Conservation (phyloP, 176 grass and related monocot species). For the Panicum miliaceum region DNA sequence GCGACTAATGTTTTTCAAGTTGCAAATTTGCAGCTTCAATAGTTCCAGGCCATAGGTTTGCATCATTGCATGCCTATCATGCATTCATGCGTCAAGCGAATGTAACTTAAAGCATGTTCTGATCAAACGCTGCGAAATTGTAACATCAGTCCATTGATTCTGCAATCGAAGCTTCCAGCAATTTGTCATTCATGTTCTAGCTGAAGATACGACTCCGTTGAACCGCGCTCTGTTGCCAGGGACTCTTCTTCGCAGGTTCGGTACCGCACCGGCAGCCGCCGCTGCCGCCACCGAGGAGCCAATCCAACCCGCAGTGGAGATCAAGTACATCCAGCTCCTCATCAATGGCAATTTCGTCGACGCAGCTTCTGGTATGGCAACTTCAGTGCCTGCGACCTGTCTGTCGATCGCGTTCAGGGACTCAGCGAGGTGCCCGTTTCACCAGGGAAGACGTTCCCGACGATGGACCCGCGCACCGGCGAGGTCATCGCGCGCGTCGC, state of each 20-base stretch:
- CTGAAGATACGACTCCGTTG: neutral
- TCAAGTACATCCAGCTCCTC: slow-evolving; percentile 79
- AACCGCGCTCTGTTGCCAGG: slow-evolving; percentile 18
- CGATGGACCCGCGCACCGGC: slow-evolving; percentile 75
- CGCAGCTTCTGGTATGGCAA: slow-evolving; percentile 67
- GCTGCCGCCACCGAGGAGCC: slow-evolving; percentile 52
- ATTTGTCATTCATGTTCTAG: neutral
- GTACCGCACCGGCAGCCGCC: slow-evolving; percentile 48
- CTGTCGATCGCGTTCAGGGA: neutral
- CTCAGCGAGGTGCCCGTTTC: neutral
- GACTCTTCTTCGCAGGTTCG: slow-evolving; percentile 49
- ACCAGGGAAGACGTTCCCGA: slow-evolving; percentile 80
- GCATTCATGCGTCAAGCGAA: slow-evolving; percentile 1
- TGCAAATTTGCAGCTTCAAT: neutral
- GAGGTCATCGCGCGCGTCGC: slow-evolving; percentile 78
- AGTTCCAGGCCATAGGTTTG: neutral
- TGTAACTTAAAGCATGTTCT: neutral
- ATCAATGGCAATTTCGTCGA: slow-evolving; percentile 91
- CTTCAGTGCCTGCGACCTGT: neutral
- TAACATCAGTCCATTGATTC: neutral
- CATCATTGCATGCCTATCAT: neutral
- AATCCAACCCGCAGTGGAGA: slow-evolving; percentile 70
- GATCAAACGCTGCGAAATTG: neutral
- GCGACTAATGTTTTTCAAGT: neutral
- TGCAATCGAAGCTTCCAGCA: neutral